A percentile compares a stretch with the other conserved stretches of the same genome.
phyloP scores from a whole-genome alignment of 2,329 filamentous ascomycete species.

The Venturia effusa region DNA sequence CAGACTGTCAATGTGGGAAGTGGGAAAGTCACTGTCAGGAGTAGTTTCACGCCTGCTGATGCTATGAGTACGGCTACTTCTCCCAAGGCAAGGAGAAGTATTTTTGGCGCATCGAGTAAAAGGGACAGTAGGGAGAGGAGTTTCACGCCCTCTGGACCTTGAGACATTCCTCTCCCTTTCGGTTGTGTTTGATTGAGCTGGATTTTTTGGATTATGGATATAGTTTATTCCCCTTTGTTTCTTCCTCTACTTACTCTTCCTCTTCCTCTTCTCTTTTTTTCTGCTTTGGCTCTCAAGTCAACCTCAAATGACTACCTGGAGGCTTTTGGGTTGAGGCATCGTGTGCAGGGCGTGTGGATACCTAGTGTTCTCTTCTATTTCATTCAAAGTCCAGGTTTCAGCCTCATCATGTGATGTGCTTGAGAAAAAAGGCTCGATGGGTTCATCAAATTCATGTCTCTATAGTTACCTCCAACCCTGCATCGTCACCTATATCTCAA shows the following conservation, averaged over 20 bases:
- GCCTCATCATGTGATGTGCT: no score
- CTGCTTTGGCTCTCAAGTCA: no score
- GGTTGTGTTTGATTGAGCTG: not conserved
- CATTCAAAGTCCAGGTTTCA: no score
- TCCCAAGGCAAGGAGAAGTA: slow-evolving; percentile 27
- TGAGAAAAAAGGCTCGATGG: no score
- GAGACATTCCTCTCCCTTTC: not conserved
- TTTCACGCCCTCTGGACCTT: slow-evolving; percentile 9
- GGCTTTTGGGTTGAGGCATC: not conserved
- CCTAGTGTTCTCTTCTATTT: not conserved
- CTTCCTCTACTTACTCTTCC: not conserved
- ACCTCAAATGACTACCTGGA: not conserved
- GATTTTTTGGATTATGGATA: no score
- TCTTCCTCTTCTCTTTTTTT: not conserved
- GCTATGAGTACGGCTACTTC: slow-evolving; percentile 28
- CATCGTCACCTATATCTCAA: no score
- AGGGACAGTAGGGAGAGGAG: slow-evolving; percentile 19
- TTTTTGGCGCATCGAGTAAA: slow-evolving; percentile 28
- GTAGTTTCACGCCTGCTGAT: slow-evolving; percentile 53
- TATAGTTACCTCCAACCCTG: no score
- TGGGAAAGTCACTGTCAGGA: slow-evolving; percentile 63
- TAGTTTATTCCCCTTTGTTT: not conserved
- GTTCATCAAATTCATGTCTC: no score
- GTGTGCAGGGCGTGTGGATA: not conserved
- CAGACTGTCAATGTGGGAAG: slow-evolving; percentile 65